phyloP scores from a whole-genome alignment of 2,329 filamentous ascomycete species.

The Epichloe uncinata region DNA sequence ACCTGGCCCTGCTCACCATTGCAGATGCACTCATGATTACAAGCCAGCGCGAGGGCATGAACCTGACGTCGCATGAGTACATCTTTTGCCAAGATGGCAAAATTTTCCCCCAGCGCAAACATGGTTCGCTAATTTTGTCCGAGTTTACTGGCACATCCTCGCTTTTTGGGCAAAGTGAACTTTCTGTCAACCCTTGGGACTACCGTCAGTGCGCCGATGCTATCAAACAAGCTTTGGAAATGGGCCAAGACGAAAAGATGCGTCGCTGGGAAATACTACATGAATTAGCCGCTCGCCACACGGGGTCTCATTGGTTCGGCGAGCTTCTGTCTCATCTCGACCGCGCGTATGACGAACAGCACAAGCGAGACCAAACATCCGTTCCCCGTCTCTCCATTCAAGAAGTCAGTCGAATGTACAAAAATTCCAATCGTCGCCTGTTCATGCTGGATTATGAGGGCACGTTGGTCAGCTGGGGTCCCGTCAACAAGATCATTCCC shows the following conservation, averaged over 20 bases:
- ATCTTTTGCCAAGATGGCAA: conserved; percentile 84
- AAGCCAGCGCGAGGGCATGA: conserved; percentile 94
- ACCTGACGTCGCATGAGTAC: conserved; percentile 88
- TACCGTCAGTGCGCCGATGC: conserved; percentile 79
- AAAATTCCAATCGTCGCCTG: conserved; percentile 51
- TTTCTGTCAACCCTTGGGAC: conserved; percentile 92
- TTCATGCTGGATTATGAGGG: conserved; percentile 93
- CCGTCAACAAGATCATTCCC: conserved; percentile 70
- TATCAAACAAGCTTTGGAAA: conserved; percentile 71
- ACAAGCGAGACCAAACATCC: conserved; percentile 69
- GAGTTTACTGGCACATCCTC: conserved; percentile 91
- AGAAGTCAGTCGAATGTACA: conserved; percentile 52
- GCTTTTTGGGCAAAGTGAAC: conserved; percentile 65
- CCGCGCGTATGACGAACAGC: conserved; percentile 70
- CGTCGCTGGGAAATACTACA: conserved; percentile 62
- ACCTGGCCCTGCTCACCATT: conserved; percentile 78
- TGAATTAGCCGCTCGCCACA: conserved; percentile 63
- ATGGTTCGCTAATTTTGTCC: conserved; percentile 80
- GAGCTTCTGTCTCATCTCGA: conserved; percentile 59
- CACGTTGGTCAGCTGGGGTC: conserved; percentile 77
- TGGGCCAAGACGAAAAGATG: conserved; percentile 61
- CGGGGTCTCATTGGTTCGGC: conserved; percentile 76
- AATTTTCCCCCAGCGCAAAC: conserved; percentile 53
- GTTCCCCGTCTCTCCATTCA: conserved; percentile 71
- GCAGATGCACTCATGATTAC: conserved; percentile 92